phyloP scores from a whole-genome alignment of 352 stramenopile species.

The Phytophthora nicotianae region DNA sequence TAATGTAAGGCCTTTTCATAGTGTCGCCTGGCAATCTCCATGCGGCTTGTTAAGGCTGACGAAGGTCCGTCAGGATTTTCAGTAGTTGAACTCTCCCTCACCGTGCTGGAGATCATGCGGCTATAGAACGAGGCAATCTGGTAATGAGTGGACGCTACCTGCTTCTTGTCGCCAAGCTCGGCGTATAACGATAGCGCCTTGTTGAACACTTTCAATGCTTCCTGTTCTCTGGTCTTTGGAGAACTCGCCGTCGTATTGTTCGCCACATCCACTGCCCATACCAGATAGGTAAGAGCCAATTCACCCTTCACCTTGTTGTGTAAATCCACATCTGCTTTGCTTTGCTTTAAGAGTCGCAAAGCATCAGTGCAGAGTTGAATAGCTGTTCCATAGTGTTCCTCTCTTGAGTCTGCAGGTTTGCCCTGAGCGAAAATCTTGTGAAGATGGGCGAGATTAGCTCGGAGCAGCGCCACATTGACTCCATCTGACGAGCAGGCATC shows the following conservation, averaged over 20 bases:
- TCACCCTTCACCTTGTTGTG: conserved; percentile 81
- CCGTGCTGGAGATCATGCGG: conserved; percentile 56
- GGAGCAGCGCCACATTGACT: conserved; percentile 81
- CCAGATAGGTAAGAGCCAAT: conserved; percentile 78
- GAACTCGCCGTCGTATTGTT: conserved; percentile 28
- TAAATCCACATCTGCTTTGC: conserved; percentile 64
- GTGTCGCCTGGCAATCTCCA: conserved; percentile 84
- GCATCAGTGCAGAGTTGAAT: conserved; percentile 73
- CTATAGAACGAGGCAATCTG: conserved; percentile 85
- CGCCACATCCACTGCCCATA: conserved; percentile 76
- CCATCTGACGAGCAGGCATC: conserved; percentile 44
- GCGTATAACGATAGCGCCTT: conserved; percentile 77
- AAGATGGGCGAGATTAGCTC: conserved; percentile 80
- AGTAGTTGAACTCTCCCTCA: conserved; percentile 14
- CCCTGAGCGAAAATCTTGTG: conserved; percentile 86
- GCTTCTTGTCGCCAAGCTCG: conserved; percentile 73
- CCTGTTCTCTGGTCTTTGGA: conserved; percentile 46
- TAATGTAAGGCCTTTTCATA: conserved; percentile 87
- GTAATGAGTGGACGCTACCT: conserved; percentile 82
- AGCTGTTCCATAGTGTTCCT: conserved; percentile 61
- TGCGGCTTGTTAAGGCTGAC: conserved; percentile 57
- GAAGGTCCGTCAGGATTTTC: conserved; percentile 18
- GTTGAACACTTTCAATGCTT: conserved; percentile 67
- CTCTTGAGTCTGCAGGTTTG: conserved; percentile 37
- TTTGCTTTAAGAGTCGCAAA: conserved; percentile 69